phyloP scores from a whole-genome alignment of 495 filamentous ascomycete species.

The Terfezia claveryi region DNA sequence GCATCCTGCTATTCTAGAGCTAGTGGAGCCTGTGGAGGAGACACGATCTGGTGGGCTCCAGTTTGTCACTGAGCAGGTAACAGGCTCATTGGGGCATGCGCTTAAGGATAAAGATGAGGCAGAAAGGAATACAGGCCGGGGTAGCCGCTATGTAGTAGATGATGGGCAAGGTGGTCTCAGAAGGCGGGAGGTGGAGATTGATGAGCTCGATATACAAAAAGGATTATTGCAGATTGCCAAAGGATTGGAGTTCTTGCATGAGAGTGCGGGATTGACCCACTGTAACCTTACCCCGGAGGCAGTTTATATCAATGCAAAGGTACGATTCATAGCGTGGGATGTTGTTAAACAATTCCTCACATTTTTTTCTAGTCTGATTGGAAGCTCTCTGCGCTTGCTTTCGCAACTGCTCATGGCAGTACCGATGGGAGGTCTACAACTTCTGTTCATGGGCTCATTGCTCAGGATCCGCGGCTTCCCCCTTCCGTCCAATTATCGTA shows the following conservation, averaged over 20 bases:
- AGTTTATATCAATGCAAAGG: conserved; percentile 86
- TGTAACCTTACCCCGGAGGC: conserved; percentile 88
- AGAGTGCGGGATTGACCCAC: conserved; percentile 84
- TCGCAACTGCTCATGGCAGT: conserved; percentile 35
- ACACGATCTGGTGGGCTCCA: conserved; percentile 75
- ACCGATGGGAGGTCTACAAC: conserved; percentile 27
- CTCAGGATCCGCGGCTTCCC: conserved; percentile 69
- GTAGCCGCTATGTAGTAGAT: conserved; percentile 62
- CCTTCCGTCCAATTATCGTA: conserved; percentile 66
- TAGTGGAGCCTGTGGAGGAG: conserved; percentile 88
- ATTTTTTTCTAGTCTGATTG: conserved; percentile 52
- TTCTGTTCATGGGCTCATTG: conserved; percentile 50
- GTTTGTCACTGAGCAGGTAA: conserved; percentile 84
- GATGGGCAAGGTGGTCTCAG: conserved; percentile 50
- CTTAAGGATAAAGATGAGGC: conserved; percentile 81
- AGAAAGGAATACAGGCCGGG: conserved; percentile 38
- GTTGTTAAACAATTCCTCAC: background rate
- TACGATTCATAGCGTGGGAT: conserved; percentile 18
- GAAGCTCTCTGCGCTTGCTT: conserved; percentile 89
- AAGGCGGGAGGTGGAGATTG: conserved; percentile 74
- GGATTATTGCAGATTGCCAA: conserved; percentile 81
- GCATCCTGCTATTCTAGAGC: conserved; percentile 78
- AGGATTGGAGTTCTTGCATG: conserved; percentile 86
- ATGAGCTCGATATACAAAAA: conserved; percentile 95
- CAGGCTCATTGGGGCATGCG: conserved; percentile 61